Percentiles rank a stretch among this genome's conserved stretches.
These are phyloP conservation scores for Fabrea salina DNA, from an alignment of 169 alveolate species.

Conservation along the genomic window DNA sequence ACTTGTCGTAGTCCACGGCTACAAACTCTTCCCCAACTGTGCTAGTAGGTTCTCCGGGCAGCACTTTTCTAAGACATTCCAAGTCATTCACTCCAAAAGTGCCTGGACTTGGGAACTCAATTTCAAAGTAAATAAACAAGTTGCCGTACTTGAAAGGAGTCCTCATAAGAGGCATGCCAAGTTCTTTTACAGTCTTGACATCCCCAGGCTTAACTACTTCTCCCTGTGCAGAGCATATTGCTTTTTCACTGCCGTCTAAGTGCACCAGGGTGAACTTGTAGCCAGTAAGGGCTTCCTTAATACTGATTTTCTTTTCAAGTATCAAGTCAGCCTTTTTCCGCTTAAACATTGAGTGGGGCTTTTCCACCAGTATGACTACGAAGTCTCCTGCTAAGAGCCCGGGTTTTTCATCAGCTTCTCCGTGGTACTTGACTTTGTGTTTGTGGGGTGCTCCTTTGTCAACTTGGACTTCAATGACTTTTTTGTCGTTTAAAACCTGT, in stretches of 20 bases:
- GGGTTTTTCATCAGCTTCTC: constrained; percentile 60
- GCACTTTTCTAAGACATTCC: neutral
- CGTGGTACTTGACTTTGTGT: constrained; percentile 43
- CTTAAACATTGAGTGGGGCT: constrained; percentile 61
- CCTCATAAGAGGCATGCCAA: constrained; percentile 85
- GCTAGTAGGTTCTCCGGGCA: constrained; percentile 20
- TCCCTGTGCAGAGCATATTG: constrained; percentile 65
- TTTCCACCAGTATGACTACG: constrained; percentile 44
- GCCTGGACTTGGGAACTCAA: constrained; percentile 66
- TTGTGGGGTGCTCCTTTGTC: constrained; percentile 77
- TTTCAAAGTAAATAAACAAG: constrained; percentile 67
- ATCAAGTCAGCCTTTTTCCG: constrained; percentile 81
- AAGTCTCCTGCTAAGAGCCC: constrained; percentile 82
- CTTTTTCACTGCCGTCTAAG: constrained; percentile 72
- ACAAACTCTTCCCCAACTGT: neutral
- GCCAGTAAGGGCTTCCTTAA: constrained; percentile 84
- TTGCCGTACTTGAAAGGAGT: constrained; percentile 72
- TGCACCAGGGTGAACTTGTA: constrained; percentile 60
- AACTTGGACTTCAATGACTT: constrained; percentile 60
- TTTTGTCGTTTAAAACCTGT: constrained; percentile 56
- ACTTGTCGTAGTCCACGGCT: neutral
- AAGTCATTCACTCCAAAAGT: neutral
- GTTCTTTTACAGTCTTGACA: constrained; percentile 64
- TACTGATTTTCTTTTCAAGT: constrained; percentile 60
- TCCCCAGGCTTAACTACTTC: constrained; percentile 72